Conservation (phyloP, 176 grass and related monocot genomes). For the Bolboschoenus planiculmis region DNA sequence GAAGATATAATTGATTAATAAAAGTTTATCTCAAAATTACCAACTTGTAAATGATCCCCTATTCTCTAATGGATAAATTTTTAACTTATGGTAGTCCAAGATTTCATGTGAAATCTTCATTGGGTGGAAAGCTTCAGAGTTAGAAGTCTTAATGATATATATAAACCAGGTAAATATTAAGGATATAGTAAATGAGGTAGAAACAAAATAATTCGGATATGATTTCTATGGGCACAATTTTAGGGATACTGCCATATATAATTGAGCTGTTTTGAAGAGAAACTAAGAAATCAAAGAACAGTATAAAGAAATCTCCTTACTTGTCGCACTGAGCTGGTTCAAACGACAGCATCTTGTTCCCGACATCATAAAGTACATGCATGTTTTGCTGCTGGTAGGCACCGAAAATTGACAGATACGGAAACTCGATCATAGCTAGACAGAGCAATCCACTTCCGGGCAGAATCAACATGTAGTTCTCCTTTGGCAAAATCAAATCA, state of each 20-base stretch:
- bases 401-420: neutral
- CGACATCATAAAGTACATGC: constrained; percentile 66
- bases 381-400: constrained; percentile 66
- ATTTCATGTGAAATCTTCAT: neutral
- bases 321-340: constrained; percentile 34
- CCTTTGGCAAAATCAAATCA: constrained; percentile 18
- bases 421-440: constrained; percentile 21
- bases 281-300: neutral
- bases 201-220: neutral
- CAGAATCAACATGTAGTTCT: constrained; percentile 15
- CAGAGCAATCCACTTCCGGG: constrained; percentile 16
- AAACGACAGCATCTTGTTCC: constrained; percentile 42
- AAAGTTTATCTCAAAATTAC: neutral
- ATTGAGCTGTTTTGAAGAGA: neutral
- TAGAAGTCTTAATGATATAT: neutral
- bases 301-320: constrained; percentile 14
- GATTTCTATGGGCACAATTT: neutral
- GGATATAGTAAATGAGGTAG: neutral
- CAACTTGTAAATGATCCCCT: neutral
- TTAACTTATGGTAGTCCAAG: neutral
- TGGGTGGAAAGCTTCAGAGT: neutral
- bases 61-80: neutral
- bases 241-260: neutral
- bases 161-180: neutral
- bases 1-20: neutral